Base-by-base conservation (phyloP, 805 yeast genomes). In the Candida piceae region DNA sequence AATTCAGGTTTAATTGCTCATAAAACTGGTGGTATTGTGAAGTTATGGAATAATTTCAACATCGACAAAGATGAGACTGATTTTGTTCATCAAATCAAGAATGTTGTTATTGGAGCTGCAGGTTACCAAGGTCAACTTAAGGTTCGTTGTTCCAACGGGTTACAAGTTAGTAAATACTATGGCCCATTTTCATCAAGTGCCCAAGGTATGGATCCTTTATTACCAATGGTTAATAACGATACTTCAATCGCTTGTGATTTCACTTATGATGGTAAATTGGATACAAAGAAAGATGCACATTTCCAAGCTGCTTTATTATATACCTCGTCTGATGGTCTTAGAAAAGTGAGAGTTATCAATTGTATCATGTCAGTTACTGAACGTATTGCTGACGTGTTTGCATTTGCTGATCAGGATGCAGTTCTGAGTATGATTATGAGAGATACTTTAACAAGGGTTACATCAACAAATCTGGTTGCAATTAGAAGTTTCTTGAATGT, bases 291-390 rank as follows among this genome's bases (percentile, higher is more conserved):
- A 26, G 96, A 88, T 57, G 84, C 86, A 16, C 93, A 87, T 57
- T 86, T 90, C 66, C 98, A 93, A 62, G 83, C 85, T 2, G 97
- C 97, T 0, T 48, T 93, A 19, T 64, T 93, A 38, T 90, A 88
- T 57, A 89, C 97, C 0, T 84, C 87, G 32, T 53, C 69, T 2
- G 69, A 70, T 32, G 98, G 98, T 16, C 62, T 69, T 7, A 68
- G 97, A 46, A 81, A 85, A 49, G 90, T 93, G 12, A 72, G 98
- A 44, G 88, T 88, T n/a, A 73, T 84, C 33, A 93, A 93, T 53
- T 66, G 78, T 39, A 81, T 83, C n/a, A 76, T 85, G 32, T 84
- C 95, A 0, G 89, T 86, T 12, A 77, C 93, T 2, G 83, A 80
- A 42, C 72, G 85, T 37, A 63, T 83, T 29, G 72, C 72, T 33